Conservation (phyloP, 2,329 filamentous ascomycete genomes). For the Talaromyces islandicus region DNA sequence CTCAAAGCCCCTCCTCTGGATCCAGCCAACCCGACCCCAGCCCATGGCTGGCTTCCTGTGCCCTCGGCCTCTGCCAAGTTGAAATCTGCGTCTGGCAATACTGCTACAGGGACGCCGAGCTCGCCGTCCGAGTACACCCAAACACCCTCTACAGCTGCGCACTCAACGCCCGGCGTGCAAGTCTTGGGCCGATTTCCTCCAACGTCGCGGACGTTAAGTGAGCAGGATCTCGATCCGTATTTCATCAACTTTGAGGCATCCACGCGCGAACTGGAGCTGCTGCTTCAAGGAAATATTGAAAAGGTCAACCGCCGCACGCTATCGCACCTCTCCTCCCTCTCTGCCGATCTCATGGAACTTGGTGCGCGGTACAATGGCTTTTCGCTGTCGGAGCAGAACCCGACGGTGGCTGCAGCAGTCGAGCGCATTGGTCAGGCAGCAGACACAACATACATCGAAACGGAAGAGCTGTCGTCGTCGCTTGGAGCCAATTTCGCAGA, state of each 20-base stretch:
- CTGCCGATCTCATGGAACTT: slow-evolving; percentile 83
- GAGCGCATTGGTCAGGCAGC: slow-evolving; percentile 92
- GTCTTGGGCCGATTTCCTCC: slow-evolving; percentile 77
- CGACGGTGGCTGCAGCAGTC: slow-evolving; percentile 83
- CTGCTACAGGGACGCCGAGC: slow-evolving; percentile 47
- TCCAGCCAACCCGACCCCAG: slow-evolving; percentile 82
- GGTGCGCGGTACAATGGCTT: slow-evolving; percentile 97
- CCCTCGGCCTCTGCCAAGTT: slow-evolving; percentile 82
- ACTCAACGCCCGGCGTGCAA: slow-evolving; percentile 47
- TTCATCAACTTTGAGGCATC: slow-evolving; percentile 90
- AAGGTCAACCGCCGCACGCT: slow-evolving; percentile 90
- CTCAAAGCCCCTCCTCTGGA: slow-evolving; percentile 93
- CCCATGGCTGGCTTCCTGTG: slow-evolving; percentile 80
- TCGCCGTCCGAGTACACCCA: slow-evolving; percentile 46
- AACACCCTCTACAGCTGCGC: slow-evolving; percentile 6
- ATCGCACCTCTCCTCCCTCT: slow-evolving; percentile 75
- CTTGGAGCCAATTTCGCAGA: slow-evolving; percentile 94
- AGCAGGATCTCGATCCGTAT: slow-evolving; percentile 91
- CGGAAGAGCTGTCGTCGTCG: slow-evolving; percentile 79
- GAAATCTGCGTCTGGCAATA: slow-evolving; percentile 46
- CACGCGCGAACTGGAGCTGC: slow-evolving; percentile 81
- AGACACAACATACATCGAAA: slow-evolving; percentile 92
- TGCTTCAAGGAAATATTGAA: slow-evolving; percentile 90
- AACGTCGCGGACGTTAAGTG: slow-evolving; percentile 66
- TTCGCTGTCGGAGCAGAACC: slow-evolving; percentile 85